These are phyloP conservation scores for Pseudoscleropodium purum DNA, from an alignment of 225 moss, liverwort and hornwort genomes.

Conservation along the genomic window DNA sequence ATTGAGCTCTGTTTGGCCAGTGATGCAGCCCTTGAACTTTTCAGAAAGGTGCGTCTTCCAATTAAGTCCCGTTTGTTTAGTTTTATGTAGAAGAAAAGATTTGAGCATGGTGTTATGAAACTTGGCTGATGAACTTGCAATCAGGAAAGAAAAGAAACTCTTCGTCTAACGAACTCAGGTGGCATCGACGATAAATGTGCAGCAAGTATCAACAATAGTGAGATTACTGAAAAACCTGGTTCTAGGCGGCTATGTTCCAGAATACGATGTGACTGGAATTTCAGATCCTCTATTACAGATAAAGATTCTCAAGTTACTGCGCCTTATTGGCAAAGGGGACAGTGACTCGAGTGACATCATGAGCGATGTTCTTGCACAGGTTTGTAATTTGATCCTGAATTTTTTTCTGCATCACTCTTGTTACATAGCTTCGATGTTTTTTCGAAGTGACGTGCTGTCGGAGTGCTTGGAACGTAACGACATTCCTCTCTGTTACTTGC, in stretches of 20 bases:
- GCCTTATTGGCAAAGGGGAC: conserved; percentile 76
- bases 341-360: conserved; percentile 88
- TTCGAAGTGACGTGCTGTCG: background rate
- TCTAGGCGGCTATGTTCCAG: conserved; percentile 75
- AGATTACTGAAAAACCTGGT: conserved; percentile 77
- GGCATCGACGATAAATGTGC: conserved; percentile 26
- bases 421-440: background rate
- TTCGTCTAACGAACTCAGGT: background rate
- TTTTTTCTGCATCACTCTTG: background rate
- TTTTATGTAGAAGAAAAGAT: background rate
- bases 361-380: conserved; percentile 98
- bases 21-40: conserved; percentile 69
- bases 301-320: conserved; percentile 66
- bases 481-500: background rate
- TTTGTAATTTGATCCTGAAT: background rate
- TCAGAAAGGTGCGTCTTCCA: conserved; percentile 61
- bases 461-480: background rate
- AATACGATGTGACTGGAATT: conserved; percentile 86
- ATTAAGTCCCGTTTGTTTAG: background rate
- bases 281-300: conserved; percentile 87
- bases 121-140: background rate
- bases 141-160: background rate
- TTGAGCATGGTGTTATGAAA: background rate
- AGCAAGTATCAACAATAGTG: conserved; percentile 84
- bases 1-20: conserved; percentile 75